These are phyloP conservation scores for Fragaria vesca DNA, from an alignment of 306 rosid species.

Conservation along the genomic window DNA sequence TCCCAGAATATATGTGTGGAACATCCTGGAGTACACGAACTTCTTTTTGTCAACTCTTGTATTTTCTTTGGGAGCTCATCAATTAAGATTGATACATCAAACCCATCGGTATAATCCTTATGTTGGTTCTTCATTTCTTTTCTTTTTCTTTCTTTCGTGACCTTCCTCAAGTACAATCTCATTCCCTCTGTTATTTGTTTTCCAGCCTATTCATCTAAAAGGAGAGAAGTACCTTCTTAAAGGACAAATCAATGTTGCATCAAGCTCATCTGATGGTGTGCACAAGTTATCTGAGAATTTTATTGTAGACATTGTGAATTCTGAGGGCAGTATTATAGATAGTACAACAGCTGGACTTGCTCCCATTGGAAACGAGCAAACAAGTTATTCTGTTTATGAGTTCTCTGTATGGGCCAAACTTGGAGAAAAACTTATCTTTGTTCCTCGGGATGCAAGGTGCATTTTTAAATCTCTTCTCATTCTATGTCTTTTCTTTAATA, in stretches of 20 bases:
- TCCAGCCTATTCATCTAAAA: conserved; percentile 75
- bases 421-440: conserved; percentile 68
- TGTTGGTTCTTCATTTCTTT: conserved; percentile 10
- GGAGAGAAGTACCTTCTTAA: conserved; percentile 85
- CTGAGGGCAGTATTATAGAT: conserved; percentile 42
- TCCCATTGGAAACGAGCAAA: conserved; percentile 48
- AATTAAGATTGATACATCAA: conserved; percentile 63
- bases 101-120: conserved; percentile 54
- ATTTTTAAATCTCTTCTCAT: conserved; percentile 21
- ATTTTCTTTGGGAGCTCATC: conserved; percentile 88
- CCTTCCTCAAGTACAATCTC: conserved; percentile 11
- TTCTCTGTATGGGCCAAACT: conserved; percentile 74
- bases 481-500: not conserved
- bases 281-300: conserved; percentile 60
- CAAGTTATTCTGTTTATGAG: conserved; percentile 50
- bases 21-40: conserved; percentile 87
- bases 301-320: conserved; percentile 56
- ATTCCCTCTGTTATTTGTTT: conserved; percentile 19
- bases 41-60: conserved; percentile 73
- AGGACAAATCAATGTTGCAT: conserved; percentile 67
- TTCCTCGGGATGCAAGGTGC: conserved; percentile 85
- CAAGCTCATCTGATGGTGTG: conserved; percentile 43
- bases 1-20: conserved; percentile 73
- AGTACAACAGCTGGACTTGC: conserved; percentile 44
- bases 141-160: not conserved